phyloP scores from a whole-genome alignment of 2,329 filamentous ascomycete genomes.

The Metarhizium album region DNA sequence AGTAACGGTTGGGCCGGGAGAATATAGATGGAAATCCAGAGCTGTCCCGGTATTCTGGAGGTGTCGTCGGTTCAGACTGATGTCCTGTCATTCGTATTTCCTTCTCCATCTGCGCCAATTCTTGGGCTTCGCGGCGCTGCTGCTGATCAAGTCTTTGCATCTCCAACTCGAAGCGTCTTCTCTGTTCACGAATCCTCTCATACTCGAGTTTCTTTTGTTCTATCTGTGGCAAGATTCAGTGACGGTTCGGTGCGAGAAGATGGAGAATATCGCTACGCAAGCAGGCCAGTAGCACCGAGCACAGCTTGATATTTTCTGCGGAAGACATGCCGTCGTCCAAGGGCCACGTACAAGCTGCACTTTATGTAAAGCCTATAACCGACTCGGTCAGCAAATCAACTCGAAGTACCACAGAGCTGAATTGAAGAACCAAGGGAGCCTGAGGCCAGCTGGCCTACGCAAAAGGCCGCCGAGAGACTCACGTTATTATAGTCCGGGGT shows the following conservation, averaged over 20 bases:
- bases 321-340: neutral
- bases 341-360: constrained; percentile 60
- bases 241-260: neutral
- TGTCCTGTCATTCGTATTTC: constrained; percentile 57
- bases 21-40: constrained; percentile 65
- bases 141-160: constrained; percentile 84
- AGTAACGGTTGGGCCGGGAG: constrained; percentile 79
- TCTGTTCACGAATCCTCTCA: constrained; percentile 81
- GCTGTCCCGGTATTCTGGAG: constrained; percentile 78
- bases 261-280: neutral
- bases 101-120: constrained; percentile 75
- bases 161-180: constrained; percentile 80
- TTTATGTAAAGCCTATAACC: constrained; percentile 52
- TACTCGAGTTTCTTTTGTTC: constrained; percentile 92
- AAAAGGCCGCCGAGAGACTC: constrained; percentile 13
- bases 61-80: constrained; percentile 91
- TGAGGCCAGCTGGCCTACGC: neutral
- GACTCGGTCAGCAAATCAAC: neutral
- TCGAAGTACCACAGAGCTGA: neutral
- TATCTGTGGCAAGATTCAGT: constrained; percentile 44
- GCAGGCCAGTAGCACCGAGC: neutral
- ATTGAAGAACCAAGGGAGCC: neutral
- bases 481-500: constrained; percentile 37
- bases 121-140: constrained; percentile 70
- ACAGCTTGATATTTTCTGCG: neutral